Conservation (phyloP, 345 rosid genomes). For the Aegle marmelos region DNA sequence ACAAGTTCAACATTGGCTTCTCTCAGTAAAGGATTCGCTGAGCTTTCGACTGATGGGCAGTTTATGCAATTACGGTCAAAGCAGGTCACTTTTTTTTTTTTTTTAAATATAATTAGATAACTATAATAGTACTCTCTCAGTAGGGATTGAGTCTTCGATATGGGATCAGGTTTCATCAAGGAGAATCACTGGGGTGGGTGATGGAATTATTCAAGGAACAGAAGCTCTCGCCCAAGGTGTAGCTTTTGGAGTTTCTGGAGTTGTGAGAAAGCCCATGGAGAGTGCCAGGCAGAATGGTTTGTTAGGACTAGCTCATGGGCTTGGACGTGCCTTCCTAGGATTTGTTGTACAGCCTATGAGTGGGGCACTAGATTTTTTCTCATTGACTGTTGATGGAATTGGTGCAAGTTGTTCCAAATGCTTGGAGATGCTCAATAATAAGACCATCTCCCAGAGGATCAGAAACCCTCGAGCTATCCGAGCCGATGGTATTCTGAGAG, state of each 20-base stretch:
- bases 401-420: slow-evolving; percentile 94
- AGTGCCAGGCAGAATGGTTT: slow-evolving; percentile 89
- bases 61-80: slow-evolving; percentile 88
- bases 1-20: slow-evolving; percentile 97
- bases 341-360: slow-evolving; percentile 88
- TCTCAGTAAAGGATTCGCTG: slow-evolving; percentile 94
- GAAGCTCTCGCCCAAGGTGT: slow-evolving; percentile 99
- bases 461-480: slow-evolving; percentile 91
- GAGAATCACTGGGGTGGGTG: slow-evolving; percentile 94
- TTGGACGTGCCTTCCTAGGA: slow-evolving; percentile 86
- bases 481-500: slow-evolving; percentile 73
- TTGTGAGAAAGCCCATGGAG: slow-evolving; percentile 89
- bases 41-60: slow-evolving; percentile 96
- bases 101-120: background rate
- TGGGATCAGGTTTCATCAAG: slow-evolving; percentile 78
- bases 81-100: slow-evolving; percentile 52
- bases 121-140: background rate
- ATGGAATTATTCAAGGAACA: slow-evolving; percentile 91
- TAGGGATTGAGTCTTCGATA: slow-evolving; percentile 20
- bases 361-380: slow-evolving; percentile 94
- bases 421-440: slow-evolving; percentile 69
- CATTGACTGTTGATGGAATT: slow-evolving; percentile 91
- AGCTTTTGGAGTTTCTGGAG: slow-evolving; percentile 98
- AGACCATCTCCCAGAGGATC: slow-evolving; percentile 60
- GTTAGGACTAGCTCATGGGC: slow-evolving; percentile 91